Evolutionary conservation across 1,284 basidiomycete species (phyloP).

Genomic region (Papiliotrema nemorosa): DNA sequence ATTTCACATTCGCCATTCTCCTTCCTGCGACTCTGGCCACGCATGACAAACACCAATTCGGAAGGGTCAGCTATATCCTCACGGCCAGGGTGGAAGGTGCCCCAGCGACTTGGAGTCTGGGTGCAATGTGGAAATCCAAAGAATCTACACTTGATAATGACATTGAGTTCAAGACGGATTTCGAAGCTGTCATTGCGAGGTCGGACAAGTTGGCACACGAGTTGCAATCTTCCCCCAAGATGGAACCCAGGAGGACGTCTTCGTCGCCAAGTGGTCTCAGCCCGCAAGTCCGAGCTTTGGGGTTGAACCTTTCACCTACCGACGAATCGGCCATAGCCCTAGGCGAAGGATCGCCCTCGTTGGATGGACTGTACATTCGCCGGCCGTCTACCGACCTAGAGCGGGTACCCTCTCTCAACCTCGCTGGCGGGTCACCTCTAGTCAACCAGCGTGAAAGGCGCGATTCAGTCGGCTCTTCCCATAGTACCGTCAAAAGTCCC

Average conservation of each 20-base stretch:
- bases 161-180: conserved; percentile 29
- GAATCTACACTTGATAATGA: conserved; percentile 5
- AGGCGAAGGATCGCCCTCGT: conserved; percentile 16
- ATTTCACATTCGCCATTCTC: conserved; percentile 35
- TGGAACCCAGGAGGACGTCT: background rate
- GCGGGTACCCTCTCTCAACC: background rate
- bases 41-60: conserved; percentile 29
- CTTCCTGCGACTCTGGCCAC: conserved; percentile 38
- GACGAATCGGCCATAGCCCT: conserved; percentile 14
- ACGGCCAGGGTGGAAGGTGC: conserved; percentile 28
- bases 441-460: background rate
- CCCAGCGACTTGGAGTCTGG: conserved; percentile 3
- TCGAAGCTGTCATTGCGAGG: conserved; percentile 35
- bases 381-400: conserved; percentile 13
- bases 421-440: background rate
- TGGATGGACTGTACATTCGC: conserved; percentile 24
- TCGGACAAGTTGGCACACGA: conserved; percentile 30
- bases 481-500: background rate
- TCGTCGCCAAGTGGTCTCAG: background rate
- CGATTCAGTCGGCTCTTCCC: background rate
- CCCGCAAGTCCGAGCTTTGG: background rate
- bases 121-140: conserved; percentile 10
- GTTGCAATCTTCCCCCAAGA: background rate
- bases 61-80: conserved; percentile 34
- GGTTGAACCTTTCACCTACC: background rate